phyloP scores from a whole-genome alignment of 306 rosid species.

The Vigna nakashimae region DNA sequence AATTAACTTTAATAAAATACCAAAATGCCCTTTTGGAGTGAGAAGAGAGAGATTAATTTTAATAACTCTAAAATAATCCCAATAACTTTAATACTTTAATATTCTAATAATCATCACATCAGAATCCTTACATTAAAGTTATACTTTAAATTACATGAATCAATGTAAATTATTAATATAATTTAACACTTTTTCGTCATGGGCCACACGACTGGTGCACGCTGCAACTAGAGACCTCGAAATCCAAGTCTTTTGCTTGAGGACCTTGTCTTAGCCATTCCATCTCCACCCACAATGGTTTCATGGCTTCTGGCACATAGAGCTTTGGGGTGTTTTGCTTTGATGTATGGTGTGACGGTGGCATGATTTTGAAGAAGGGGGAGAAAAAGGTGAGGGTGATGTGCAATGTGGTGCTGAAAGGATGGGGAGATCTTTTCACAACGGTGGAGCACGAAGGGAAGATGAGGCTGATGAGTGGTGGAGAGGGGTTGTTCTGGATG shows the following conservation, averaged over 20 bases:
- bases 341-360: background rate
- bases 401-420: slow-evolving; percentile 70
- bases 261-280: slow-evolving; percentile 55
- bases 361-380: background rate
- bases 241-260: slow-evolving; percentile 52
- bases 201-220: slow-evolving; percentile 43
- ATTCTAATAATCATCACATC: too few relatives aligned
- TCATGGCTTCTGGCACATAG: background rate
- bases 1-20: too few relatives aligned
- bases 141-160: too few relatives aligned
- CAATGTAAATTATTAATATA: too few relatives aligned
- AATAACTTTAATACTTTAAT: too few relatives aligned
- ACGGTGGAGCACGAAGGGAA: slow-evolving; percentile 68
- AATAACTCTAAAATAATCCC: too few relatives aligned
- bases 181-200: slow-evolving; percentile 58
- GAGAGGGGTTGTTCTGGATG: too few relatives aligned
- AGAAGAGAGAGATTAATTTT: too few relatives aligned
- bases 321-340: slow-evolving; percentile 54
- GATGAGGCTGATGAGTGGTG: slow-evolving; percentile 32
- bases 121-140: too few relatives aligned
- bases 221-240: slow-evolving; percentile 33
- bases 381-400: slow-evolving; percentile 51
- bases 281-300: slow-evolving; percentile 10
- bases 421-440: slow-evolving; percentile 65
- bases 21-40: too few relatives aligned